Evolutionary conservation across 768 basidiomycete species (phyloP).

Genomic region (Leccinellum albellum): DNA sequence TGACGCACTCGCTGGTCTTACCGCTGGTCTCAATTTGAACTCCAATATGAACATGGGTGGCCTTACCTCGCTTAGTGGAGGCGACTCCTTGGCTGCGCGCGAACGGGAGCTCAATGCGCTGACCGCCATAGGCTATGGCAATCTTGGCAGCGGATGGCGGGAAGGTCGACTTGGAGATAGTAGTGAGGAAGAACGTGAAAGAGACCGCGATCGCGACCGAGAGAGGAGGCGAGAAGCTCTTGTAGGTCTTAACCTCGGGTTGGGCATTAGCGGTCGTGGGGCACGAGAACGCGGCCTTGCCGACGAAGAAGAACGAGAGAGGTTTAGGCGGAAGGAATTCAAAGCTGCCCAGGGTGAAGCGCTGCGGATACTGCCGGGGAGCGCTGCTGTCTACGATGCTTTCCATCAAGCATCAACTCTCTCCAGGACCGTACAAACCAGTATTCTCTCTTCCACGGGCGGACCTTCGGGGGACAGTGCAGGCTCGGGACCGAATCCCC

Average conservation of each 20-base stretch:
- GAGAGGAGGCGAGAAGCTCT: constrained; percentile 41
- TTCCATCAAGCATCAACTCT: constrained; percentile 60
- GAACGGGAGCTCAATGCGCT: constrained; percentile 48
- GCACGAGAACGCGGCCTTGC: constrained; percentile 62
- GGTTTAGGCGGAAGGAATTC: constrained; percentile 52
- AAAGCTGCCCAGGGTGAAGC: constrained; percentile 37
- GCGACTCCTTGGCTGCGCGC: constrained; percentile 33
- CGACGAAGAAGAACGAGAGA: constrained; percentile 51
- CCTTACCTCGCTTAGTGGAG: constrained; percentile 21
- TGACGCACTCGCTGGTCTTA: constrained; percentile 26
- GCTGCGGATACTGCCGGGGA: constrained; percentile 37
- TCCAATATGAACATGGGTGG: constrained; percentile 25
- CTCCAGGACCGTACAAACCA: constrained; percentile 25
- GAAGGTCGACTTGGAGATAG: constrained; percentile 34
- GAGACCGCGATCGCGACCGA: constrained; percentile 45
- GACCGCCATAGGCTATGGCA: constrained; percentile 45
- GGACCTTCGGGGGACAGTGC: constrained; percentile 17
- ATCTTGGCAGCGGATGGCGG: constrained; percentile 30
- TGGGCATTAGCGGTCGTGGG: constrained; percentile 39
- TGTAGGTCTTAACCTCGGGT: constrained; percentile 37
- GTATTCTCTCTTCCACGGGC: constrained; percentile 19
- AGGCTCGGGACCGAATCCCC: constrained; percentile 13
- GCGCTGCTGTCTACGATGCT: constrained; percentile 63
- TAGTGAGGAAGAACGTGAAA: constrained; percentile 37
- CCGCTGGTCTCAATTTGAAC: constrained; percentile 30